These are phyloP conservation scores for Leishmania guyanensis DNA, from an alignment of 208 protist species.

Conservation along the genomic window DNA sequence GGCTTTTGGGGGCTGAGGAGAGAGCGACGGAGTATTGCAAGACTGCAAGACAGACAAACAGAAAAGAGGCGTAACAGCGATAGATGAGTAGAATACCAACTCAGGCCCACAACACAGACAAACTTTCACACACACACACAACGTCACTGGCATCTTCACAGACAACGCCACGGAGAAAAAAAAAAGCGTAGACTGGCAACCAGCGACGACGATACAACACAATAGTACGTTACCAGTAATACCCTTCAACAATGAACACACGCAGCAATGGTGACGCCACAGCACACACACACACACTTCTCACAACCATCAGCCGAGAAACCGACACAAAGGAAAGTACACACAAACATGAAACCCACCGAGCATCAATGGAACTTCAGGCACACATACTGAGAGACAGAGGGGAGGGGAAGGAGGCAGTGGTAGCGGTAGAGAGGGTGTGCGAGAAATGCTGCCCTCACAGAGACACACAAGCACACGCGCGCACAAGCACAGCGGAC, in stretches of 20 bases:
- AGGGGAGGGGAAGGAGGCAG: neutral
- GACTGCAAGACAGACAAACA: neutral
- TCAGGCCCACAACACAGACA: neutral
- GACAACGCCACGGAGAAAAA: neutral
- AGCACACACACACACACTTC: neutral
- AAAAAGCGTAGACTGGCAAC: neutral
- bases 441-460: neutral
- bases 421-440: constrained; percentile 3
- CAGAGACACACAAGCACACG: neutral
- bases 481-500: neutral
- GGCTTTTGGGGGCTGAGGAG: neutral
- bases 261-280: neutral
- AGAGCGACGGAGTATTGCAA: neutral
- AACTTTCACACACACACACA: neutral
- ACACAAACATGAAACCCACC: neutral
- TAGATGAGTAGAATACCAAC: neutral
- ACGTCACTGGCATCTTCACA: neutral
- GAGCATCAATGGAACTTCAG: neutral
- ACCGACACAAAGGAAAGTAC: neutral
- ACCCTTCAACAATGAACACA: neutral
- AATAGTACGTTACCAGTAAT: neutral
- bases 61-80: constrained; percentile 19
- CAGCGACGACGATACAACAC: neutral
- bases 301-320: neutral
- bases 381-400: neutral